Conservation (phyloP, 2,329 filamentous ascomycete species). For the Massarina eburnea region DNA sequence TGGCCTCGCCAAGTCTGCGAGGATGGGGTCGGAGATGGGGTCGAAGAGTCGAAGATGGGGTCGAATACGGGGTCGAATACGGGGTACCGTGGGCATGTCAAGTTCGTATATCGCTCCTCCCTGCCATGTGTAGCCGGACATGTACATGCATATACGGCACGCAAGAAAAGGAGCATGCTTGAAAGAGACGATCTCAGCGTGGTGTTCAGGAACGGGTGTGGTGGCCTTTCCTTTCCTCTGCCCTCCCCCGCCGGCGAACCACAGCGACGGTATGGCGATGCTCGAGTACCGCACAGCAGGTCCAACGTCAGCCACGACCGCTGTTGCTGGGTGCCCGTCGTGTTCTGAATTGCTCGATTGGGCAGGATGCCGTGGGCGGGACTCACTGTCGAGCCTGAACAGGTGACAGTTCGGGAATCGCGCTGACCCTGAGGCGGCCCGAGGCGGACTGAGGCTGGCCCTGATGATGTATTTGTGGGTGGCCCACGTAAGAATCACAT, state of each 20-base stretch:
- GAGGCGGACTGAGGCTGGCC: conserved; percentile 19
- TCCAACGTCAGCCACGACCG: conserved; percentile 33
- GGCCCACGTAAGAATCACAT: conserved; percentile 8
- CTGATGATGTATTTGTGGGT: conserved; percentile 16
- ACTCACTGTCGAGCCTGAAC: conserved; percentile 4
- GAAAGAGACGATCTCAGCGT: neutral
- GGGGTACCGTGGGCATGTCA: no score
- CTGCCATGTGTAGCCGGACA: conserved; percentile 3
- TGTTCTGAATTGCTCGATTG: conserved; percentile 11
- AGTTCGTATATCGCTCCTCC: conserved; percentile 7
- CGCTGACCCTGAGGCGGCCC: conserved; percentile 13
- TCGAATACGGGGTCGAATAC: no score
- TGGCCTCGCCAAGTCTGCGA: conserved; percentile 5
- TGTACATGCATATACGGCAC: neutral
- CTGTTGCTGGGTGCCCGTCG: conserved; percentile 4
- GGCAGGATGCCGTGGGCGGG: conserved; percentile 6
- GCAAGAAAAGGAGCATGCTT: no score
- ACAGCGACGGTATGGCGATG: conserved; percentile 3
- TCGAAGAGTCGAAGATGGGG: no score
- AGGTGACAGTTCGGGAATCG: conserved; percentile 11
- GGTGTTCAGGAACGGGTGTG: neutral
- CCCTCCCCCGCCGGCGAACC: neutral
- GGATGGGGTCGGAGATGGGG: conserved; percentile 10
- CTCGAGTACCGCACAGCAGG: conserved; percentile 12
- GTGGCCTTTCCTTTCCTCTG: neutral